phyloP scores from a whole-genome alignment of 2,329 filamentous ascomycete genomes.

The Cercospora citrullina region DNA sequence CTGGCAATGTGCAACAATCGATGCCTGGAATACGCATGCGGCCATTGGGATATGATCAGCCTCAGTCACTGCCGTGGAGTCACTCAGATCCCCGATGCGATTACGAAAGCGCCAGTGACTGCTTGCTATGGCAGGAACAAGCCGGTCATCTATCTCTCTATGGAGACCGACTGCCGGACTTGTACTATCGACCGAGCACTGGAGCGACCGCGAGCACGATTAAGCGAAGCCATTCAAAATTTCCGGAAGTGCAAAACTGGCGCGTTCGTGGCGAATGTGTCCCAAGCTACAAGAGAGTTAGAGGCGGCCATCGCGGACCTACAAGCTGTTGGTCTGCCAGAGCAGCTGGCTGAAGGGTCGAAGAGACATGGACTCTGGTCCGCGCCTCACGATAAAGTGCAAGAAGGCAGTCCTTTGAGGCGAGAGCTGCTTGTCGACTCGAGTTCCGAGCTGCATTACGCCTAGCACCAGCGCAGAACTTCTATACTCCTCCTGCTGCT shows the following conservation, averaged over 20 bases:
- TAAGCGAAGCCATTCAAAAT: not conserved
- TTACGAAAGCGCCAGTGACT: not conserved
- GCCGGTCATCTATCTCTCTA: not conserved
- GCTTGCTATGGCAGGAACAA: not conserved
- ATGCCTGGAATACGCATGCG: constrained; percentile 1
- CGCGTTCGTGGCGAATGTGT: not conserved
- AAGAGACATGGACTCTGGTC: not conserved
- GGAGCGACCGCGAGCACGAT: not conserved
- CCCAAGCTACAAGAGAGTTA: not conserved
- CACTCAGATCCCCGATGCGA: not conserved
- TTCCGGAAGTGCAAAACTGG: not conserved
- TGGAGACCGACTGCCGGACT: not conserved
- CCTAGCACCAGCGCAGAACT: not conserved
- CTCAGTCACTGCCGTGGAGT: not conserved
- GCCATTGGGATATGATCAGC: not conserved
- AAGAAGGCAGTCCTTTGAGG: not conserved
- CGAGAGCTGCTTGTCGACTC: not conserved
- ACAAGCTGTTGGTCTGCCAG: not conserved
- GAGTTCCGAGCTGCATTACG: not conserved
- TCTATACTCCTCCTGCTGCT: not conserved
- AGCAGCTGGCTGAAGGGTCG: not conserved
- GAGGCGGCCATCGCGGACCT: not conserved
- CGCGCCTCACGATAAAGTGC: not conserved
- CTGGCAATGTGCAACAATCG: constrained; percentile 8
- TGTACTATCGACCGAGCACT: not conserved